These are phyloP conservation scores for Sporodiniella umbellata DNA, from an alignment of 371 early-diverging fungal genomes.

Conservation along the genomic window DNA sequence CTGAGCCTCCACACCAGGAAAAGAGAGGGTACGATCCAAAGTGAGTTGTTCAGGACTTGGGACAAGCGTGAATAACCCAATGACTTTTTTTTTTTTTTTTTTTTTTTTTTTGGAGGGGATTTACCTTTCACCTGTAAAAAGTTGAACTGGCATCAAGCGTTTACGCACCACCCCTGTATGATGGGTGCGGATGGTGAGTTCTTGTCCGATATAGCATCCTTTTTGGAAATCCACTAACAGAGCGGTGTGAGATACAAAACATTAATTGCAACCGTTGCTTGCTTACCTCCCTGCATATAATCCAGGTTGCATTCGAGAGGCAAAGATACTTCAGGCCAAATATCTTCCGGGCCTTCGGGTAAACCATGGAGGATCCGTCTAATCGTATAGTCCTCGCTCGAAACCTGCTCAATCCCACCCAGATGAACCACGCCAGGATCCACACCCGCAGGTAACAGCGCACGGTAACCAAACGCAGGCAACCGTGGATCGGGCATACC, in stretches of 20 bases:
- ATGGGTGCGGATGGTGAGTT: conserved; percentile 93
- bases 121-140: conserved; percentile 44
- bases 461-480: conserved; percentile 58
- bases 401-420: conserved; percentile 40
- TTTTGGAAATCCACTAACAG: conserved; percentile 89
- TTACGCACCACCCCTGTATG: conserved; percentile 94
- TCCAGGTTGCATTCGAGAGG: conserved; percentile 94
- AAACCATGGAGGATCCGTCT: conserved; percentile 81
- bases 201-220: conserved; percentile 98
- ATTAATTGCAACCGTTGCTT: too few species aligned
- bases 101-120: too few species aligned
- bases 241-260: too few species aligned
- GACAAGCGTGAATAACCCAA: too few species aligned
- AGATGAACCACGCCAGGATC: conserved; percentile 15
- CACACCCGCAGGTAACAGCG: conserved; percentile 34
- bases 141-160: conserved; percentile 84
- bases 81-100: too few species aligned
- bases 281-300: conserved; percentile 86
- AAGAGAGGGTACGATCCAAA: too few species aligned
- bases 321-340: conserved; percentile 66
- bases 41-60: too few species aligned
- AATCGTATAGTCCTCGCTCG: conserved; percentile 64
- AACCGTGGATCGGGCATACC: conserved; percentile 57
- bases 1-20: conserved; percentile 48
- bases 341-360: conserved; percentile 86